Percentiles rank a stretch among this genome's conserved stretches.
These are phyloP conservation scores for Trichoderma aggressivum DNA, from an alignment of 2,329 filamentous ascomycete genomes.

Conservation along the genomic window DNA sequence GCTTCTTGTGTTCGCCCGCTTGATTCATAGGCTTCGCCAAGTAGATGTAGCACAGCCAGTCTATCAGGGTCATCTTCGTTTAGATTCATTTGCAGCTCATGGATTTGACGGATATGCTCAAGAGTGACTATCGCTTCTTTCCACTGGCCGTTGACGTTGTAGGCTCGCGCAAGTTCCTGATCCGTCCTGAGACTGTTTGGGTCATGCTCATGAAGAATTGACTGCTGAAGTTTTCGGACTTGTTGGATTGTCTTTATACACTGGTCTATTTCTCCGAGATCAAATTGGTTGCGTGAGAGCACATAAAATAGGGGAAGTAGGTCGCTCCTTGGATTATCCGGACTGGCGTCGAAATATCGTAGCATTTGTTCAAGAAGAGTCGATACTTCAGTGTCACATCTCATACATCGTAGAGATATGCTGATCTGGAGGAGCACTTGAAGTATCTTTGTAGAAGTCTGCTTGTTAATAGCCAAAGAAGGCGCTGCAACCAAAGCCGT, in stretches of 20 bases:
- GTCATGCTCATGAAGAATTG: neutral
- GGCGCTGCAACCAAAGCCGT: neutral
- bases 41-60: neutral
- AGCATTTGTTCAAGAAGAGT: neutral
- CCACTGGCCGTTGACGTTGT: conserved; percentile 1
- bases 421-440: neutral
- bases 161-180: conserved; percentile 7
- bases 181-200: neutral
- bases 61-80: neutral
- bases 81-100: neutral
- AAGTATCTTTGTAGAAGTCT: neutral
- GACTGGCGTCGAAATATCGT: neutral
- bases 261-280: neutral
- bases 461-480: neutral
- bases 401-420: neutral
- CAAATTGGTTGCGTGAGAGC: neutral
- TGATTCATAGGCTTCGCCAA: conserved; percentile 7
- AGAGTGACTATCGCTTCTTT: conserved; percentile 7
- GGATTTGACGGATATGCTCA: neutral
- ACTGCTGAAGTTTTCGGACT: neutral
- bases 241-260: neutral
- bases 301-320: neutral
- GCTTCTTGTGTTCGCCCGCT: conserved; percentile 13
- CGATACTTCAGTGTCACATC: neutral
- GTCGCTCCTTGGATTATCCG: neutral